Conservation (phyloP, 1,284 basidiomycete species). For the Xerocomus tenax region DNA sequence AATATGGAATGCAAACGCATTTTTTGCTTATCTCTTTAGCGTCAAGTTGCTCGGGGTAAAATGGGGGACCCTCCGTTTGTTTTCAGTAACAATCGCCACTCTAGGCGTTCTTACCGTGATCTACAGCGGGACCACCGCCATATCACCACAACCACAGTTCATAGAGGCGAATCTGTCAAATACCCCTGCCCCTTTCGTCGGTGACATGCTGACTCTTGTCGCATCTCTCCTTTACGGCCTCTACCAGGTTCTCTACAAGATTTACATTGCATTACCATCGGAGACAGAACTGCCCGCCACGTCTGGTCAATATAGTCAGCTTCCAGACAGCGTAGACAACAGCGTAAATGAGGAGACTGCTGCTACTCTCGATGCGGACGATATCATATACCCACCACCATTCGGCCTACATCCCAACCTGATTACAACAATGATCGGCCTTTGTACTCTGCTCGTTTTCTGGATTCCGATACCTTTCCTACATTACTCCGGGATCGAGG, state of each 20-base stretch:
- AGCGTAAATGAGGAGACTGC: constrained; percentile 15
- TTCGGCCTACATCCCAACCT: constrained; percentile 75
- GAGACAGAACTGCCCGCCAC: constrained; percentile 44
- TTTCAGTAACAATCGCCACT: constrained; percentile 69
- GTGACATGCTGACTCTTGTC: constrained; percentile 61
- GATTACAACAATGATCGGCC: constrained; percentile 59
- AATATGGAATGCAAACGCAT: constrained; percentile 79
- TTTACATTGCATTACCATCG: constrained; percentile 56
- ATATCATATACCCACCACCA: constrained; percentile 48
- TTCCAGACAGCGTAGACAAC: constrained; percentile 33
- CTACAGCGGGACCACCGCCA: constrained; percentile 55
- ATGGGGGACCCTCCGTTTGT: constrained; percentile 56
- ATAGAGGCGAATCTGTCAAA: constrained; percentile 13
- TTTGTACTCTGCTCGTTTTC: constrained; percentile 55
- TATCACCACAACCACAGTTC: constrained; percentile 16
- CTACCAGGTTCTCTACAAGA: constrained; percentile 79
- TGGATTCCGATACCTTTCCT: constrained; percentile 68
- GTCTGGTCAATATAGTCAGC: constrained; percentile 35
- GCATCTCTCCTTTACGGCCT: constrained; percentile 59
- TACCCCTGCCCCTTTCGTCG: constrained; percentile 55
- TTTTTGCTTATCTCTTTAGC: constrained; percentile 70
- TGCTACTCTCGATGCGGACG: constrained; percentile 15
- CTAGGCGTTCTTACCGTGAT: constrained; percentile 65
- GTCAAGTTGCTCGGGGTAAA: constrained; percentile 51
- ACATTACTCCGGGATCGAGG: constrained; percentile 50